Conservation (phyloP, 495 filamentous ascomycete species). For the Podospora anserina region DNA sequence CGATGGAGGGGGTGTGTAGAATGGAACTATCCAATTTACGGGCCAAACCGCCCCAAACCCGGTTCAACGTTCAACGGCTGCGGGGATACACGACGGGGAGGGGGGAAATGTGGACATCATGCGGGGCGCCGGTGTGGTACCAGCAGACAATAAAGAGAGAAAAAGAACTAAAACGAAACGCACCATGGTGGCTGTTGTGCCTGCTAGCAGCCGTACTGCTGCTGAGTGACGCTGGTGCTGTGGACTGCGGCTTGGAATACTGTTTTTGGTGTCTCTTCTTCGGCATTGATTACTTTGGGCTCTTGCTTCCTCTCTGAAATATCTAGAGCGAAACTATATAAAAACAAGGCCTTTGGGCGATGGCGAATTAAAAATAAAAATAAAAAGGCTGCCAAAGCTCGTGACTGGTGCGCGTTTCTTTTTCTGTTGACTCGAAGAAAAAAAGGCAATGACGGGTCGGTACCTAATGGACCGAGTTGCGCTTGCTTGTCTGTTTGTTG, state of each 20-base stretch:
- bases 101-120: neutral
- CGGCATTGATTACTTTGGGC: conserved; percentile 40
- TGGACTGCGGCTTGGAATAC: conserved; percentile 53
- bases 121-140: neutral
- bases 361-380: neutral
- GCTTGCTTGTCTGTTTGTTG: neutral
- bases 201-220: conserved; percentile 17
- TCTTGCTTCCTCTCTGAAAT: neutral
- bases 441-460: neutral
- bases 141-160: neutral
- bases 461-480: neutral
- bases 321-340: neutral
- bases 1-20: neutral
- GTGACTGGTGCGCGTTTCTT: neutral
- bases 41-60: neutral
- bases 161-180: neutral
- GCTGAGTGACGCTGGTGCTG: conserved; percentile 45
- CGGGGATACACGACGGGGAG: neutral
- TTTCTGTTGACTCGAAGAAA: neutral
- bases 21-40: neutral
- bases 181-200: conserved; percentile 18
- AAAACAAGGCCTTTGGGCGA: neutral
- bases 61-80: neutral
- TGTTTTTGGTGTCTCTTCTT: conserved; percentile 51
- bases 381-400: neutral